Percentiles rank a stretch among this genome's conserved stretches.
Conservation (phyloP, 176 grass and related monocot species). For the Calamus simplicifolius region DNA sequence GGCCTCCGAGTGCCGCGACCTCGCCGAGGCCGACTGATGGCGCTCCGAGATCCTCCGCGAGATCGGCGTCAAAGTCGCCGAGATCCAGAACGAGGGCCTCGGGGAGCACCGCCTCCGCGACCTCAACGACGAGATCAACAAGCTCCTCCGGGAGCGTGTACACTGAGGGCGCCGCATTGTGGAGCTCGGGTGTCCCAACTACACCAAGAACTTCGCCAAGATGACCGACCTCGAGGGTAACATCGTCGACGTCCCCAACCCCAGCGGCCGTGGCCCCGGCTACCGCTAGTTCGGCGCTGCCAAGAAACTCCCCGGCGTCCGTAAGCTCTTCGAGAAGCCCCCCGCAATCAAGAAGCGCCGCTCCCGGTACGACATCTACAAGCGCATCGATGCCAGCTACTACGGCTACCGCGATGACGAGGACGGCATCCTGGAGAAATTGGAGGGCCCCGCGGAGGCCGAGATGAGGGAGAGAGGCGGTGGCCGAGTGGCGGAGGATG, state of each 20-base stretch:
- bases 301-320: constrained; percentile 87
- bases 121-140: constrained; percentile 99
- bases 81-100: constrained; percentile 98
- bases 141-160: constrained; percentile 85
- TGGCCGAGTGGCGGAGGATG: constrained; percentile 64
- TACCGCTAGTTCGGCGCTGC: constrained; percentile 97
- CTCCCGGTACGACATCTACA: constrained; percentile 89
- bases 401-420: constrained; percentile 94
- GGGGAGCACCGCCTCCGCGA: constrained; percentile 93
- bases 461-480: constrained; percentile 46
- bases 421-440: constrained; percentile 79
- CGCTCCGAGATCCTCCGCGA: constrained; percentile 92
- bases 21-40: constrained; percentile 86
- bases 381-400: constrained; percentile 81
- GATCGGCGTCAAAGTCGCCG: constrained; percentile 87
- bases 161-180: constrained; percentile 94
- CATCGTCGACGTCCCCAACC: constrained; percentile 85
- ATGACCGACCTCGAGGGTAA: constrained; percentile 98
- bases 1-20: constrained; percentile 91
- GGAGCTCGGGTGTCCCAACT: constrained; percentile 76
- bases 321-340: constrained; percentile 93
- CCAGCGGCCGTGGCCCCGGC: constrained; percentile 71
- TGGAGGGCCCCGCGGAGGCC: constrained; percentile 58
- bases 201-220: constrained; percentile 54
- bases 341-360: constrained; percentile 72